Conservation (phyloP, 805 yeast genomes). For the Kuraishia capsulata region DNA sequence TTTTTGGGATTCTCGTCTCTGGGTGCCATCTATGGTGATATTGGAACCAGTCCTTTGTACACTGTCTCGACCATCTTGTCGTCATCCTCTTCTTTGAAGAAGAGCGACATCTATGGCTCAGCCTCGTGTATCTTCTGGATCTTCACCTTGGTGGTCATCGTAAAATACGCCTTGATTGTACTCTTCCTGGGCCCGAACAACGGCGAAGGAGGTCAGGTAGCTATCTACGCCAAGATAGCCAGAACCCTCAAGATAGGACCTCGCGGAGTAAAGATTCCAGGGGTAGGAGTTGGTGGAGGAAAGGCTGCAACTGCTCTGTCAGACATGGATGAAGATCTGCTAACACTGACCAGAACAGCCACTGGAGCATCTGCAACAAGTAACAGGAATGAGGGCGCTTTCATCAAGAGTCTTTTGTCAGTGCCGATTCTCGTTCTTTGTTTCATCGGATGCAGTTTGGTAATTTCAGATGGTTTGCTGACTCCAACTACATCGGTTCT, state of each 20-base stretch:
- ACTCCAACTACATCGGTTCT: constrained; percentile 59
- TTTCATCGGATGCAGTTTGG: constrained; percentile 47
- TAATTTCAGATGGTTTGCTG: constrained; percentile 49
- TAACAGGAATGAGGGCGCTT: constrained; percentile 10
- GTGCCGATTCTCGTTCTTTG: constrained; percentile 27
- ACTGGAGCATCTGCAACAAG: constrained; percentile 19
- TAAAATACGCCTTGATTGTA: constrained; percentile 43
- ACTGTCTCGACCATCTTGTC: constrained; percentile 29
- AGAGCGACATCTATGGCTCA: constrained; percentile 37
- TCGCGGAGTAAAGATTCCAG: constrained; percentile 32
- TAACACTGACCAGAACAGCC: constrained; percentile 27
- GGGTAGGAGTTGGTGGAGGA: too few relatives aligned
- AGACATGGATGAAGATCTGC: constrained; percentile 19
- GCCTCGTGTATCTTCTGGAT: constrained; percentile 45
- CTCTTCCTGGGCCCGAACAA: constrained; percentile 42
- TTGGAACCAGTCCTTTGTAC: constrained; percentile 55
- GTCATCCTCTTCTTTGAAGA: constrained; percentile 19
- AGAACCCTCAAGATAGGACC: constrained; percentile 38
- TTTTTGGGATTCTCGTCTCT: constrained; percentile 32
- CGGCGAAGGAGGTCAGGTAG: constrained; percentile 58
- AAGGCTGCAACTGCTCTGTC: background rate
- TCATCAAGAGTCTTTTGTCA: constrained; percentile 21
- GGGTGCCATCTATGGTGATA: constrained; percentile 59
- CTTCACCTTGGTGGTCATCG: constrained; percentile 41
- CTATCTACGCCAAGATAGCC: constrained; percentile 52